Percentiles rank a stretch among this genome's conserved stretches.
These are phyloP conservation scores for Entrophospora sp. DNA, from an alignment of 192 early-diverging fungal species.

Conservation along the genomic window DNA sequence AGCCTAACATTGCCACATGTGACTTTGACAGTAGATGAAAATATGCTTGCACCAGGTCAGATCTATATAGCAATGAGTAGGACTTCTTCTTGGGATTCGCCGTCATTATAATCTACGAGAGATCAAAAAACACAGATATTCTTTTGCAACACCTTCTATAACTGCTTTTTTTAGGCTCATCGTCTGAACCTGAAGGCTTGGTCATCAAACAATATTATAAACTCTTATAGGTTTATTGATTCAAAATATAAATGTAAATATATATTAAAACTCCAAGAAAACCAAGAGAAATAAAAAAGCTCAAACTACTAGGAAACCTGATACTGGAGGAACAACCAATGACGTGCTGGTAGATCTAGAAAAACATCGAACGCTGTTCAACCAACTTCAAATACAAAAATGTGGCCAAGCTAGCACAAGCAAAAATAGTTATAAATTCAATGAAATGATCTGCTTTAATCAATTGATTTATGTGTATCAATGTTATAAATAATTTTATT, in stretches of 20 bases:
- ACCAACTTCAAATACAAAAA: no score
- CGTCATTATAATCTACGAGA: conserved; percentile 20
- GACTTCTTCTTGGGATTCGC: no score
- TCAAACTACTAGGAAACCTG: background rate
- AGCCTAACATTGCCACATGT: no score
- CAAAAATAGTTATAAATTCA: no score
- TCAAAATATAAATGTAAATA: background rate
- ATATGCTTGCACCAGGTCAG: no score
- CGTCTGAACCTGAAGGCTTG: conserved; percentile 40
- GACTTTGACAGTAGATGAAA: no score
- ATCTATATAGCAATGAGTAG: no score
- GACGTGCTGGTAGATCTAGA: background rate
- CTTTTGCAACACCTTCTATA: conserved; percentile 18
- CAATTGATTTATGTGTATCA: no score
- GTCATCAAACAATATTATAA: no score
- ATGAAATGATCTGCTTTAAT: no score
- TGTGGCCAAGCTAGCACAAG: no score
- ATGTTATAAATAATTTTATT: no score
- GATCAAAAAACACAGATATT: conserved; percentile 22
- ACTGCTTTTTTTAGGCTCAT: conserved; percentile 27
- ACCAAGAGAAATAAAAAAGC: background rate
- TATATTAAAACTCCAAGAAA: background rate
- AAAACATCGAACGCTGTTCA: background rate
- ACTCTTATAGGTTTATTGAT: background rate
- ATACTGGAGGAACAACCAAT: background rate